phyloP scores from a whole-genome alignment of 2,329 filamentous ascomycete genomes.

The Phyllosticta capitalensis region DNA sequence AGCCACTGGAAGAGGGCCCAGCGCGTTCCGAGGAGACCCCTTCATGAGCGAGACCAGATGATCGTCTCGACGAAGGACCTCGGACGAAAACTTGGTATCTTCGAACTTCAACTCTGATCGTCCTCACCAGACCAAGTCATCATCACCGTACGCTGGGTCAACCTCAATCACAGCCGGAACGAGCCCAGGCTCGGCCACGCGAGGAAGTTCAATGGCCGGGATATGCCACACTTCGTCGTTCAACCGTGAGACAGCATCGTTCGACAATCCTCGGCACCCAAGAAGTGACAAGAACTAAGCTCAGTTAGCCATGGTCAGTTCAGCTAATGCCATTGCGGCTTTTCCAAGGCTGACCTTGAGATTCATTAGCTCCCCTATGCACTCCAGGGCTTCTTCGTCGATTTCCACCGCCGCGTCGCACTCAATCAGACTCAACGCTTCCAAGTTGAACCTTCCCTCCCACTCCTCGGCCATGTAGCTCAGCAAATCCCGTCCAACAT shows the following conservation, averaged over 20 bases:
- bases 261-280: constrained; percentile 19
- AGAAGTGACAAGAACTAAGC: constrained; percentile 20
- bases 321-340: background rate
- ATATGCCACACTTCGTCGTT: constrained; percentile 22
- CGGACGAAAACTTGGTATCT: too few relatives aligned
- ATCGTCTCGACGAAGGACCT: background rate
- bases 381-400: constrained; percentile 15
- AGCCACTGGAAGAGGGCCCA: background rate
- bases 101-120: background rate
- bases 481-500: constrained; percentile 17
- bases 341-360: constrained; percentile 17
- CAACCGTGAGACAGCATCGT: constrained; percentile 15
- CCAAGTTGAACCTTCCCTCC: constrained; percentile 14
- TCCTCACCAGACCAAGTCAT: background rate
- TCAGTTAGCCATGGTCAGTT: too few relatives aligned
- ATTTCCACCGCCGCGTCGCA: constrained; percentile 17
- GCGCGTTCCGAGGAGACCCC: background rate
- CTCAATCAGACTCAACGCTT: constrained; percentile 16
- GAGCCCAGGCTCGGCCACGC: constrained; percentile 3
- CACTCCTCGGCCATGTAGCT: constrained; percentile 16
- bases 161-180: constrained; percentile 21
- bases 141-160: constrained; percentile 20
- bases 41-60: background rate
- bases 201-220: constrained; percentile 14
- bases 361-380: constrained; percentile 13